Evolutionary conservation across 192 early-diverging fungal species (phyloP).

Genomic region (Coemansia sp.): DNA sequence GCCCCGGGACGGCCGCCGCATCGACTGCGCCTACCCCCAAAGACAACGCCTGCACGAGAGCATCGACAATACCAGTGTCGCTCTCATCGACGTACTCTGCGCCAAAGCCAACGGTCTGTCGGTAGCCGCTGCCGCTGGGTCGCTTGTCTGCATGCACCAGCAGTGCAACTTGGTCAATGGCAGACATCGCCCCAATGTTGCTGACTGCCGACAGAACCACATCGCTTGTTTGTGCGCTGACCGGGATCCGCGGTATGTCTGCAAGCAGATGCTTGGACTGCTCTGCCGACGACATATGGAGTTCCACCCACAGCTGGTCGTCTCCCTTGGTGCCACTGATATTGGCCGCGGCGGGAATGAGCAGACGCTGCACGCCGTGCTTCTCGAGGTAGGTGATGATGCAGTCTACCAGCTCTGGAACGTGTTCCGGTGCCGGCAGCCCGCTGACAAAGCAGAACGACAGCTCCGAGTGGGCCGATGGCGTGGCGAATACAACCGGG

Average conservation of each 20-base stretch:
- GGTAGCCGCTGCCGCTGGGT: slow-evolving; percentile 26
- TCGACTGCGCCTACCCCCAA: not conserved
- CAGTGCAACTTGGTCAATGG: slow-evolving; percentile 6
- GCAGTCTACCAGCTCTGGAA: slow-evolving; percentile 24
- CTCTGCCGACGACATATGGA: not conserved
- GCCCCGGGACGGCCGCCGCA: not conserved
- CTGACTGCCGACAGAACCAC: slow-evolving; percentile 19
- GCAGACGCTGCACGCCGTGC: slow-evolving; percentile 15
- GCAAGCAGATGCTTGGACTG: not conserved
- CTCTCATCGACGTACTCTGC: slow-evolving; percentile 21
- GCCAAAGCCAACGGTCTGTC: slow-evolving; percentile 32
- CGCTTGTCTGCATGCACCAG: slow-evolving; percentile 33
- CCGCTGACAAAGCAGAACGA: slow-evolving; percentile 39
- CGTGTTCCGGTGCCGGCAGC: slow-evolving; percentile 15
- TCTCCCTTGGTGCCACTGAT: slow-evolving; percentile 3
- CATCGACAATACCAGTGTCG: slow-evolving; percentile 10
- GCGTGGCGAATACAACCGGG: slow-evolving; percentile 8
- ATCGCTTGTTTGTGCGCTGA: slow-evolving; percentile 19
- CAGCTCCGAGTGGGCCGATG: not conserved
- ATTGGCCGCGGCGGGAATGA: slow-evolving; percentile 25
- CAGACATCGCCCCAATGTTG: slow-evolving; percentile 12
- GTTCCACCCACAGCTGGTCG: slow-evolving; percentile 12
- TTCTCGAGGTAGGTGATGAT: slow-evolving; percentile 13
- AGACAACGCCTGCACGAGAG: slow-evolving; percentile 10
- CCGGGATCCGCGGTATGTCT: slow-evolving; percentile 1